A percentile compares a stretch with the other conserved stretches of the same genome.
phyloP scores from a whole-genome alignment of 2,329 filamentous ascomycete genomes.

The Fusarium albidum region DNA sequence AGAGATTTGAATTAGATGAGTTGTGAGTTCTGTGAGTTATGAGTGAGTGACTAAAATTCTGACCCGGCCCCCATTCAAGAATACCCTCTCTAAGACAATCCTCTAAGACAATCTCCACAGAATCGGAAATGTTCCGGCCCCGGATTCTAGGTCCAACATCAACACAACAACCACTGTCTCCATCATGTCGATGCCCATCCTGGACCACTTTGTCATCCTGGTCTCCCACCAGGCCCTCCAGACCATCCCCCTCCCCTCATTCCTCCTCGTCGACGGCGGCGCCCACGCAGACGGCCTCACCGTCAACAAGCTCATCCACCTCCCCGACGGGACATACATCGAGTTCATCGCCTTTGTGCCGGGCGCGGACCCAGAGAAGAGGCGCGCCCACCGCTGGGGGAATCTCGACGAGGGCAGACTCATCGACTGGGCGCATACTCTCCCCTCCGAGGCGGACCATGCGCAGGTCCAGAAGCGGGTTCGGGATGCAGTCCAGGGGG shows the following conservation, averaged over 20 bases:
- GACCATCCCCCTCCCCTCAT: slow-evolving; percentile 58
- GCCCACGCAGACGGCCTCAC: slow-evolving; percentile 67
- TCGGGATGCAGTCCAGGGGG: slow-evolving; percentile 38
- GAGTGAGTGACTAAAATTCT: slow-evolving; percentile 20
- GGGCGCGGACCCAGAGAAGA: slow-evolving; percentile 48
- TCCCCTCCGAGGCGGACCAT: slow-evolving; percentile 48
- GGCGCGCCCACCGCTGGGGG: slow-evolving; percentile 67
- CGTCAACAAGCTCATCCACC: slow-evolving; percentile 68
- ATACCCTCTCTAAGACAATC: slow-evolving; percentile 26
- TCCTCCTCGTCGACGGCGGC: slow-evolving; percentile 68
- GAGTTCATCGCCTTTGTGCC: slow-evolving; percentile 71
- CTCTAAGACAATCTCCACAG: no score
- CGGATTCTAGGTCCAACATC: no score
- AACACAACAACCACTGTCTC: no score
- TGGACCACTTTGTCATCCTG: slow-evolving; percentile 73
- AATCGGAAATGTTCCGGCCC: no score
- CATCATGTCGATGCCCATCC: no score
- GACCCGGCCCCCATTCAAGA: slow-evolving; percentile 38
- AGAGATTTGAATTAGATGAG: no score
- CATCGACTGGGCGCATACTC: slow-evolving; percentile 69
- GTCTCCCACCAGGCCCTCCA: slow-evolving; percentile 59
- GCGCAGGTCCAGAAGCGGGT: slow-evolving; percentile 48
- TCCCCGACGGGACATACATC: slow-evolving; percentile 71
- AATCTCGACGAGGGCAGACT: slow-evolving; percentile 55
- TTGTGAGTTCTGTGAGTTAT: no score